Evolutionary conservation across 176 grass and related monocot genomes (phyloP).

Genomic region (Saccharum officinarum): DNA sequence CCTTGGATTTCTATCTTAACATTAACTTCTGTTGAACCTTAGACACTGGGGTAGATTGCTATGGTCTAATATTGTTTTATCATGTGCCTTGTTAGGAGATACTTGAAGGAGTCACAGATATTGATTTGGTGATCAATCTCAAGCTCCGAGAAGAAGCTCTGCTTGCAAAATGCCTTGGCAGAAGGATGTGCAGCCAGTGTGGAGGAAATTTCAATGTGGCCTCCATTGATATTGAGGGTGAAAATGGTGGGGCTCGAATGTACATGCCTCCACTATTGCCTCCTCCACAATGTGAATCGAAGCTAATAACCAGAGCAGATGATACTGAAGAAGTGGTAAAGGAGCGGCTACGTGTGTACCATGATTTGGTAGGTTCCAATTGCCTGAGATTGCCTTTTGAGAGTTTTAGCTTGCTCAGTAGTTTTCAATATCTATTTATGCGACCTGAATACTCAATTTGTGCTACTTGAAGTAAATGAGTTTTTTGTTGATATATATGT

Average conservation of each 20-base stretch:
- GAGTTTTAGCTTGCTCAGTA: background rate
- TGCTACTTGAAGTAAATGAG: background rate
- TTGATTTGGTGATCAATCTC: conserved; percentile 91
- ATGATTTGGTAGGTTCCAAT: conserved; percentile 68
- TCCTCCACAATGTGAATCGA: conserved; percentile 67
- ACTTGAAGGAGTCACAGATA: conserved; percentile 85
- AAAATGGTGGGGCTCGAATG: conserved; percentile 70
- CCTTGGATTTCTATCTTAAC: background rate
- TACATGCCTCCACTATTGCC: conserved; percentile 88
- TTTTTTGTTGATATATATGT: background rate
- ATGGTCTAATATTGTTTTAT: background rate
- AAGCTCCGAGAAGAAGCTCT: conserved; percentile 80
- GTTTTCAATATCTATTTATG: background rate
- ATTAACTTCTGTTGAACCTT: background rate
- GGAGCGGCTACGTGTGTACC: conserved; percentile 72
- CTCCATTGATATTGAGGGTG: conserved; percentile 79
- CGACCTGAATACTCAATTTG: background rate
- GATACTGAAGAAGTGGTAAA: conserved; percentile 92
- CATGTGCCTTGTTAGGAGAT: conserved; percentile 68
- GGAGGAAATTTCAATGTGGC: conserved; percentile 93
- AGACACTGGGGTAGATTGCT: background rate
- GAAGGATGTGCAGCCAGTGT: conserved; percentile 92
- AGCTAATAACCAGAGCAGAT: conserved; percentile 68
- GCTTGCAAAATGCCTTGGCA: conserved; percentile 83
- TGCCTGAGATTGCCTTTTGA: background rate